Percentiles rank a stretch among this genome's conserved stretches.
Conservation (phyloP, 306 rosid genomes). For the Glycyrrhiza uralensis region DNA sequence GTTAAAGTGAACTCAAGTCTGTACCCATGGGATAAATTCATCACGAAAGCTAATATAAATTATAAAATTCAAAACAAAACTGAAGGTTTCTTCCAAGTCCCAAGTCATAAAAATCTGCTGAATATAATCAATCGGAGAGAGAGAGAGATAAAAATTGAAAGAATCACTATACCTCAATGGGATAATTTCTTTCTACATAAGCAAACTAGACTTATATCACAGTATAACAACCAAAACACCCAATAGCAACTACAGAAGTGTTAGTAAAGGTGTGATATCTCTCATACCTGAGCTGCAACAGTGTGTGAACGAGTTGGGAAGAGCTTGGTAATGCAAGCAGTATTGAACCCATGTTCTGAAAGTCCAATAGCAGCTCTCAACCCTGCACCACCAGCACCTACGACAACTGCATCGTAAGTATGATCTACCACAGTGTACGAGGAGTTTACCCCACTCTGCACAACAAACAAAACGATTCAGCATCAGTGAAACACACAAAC, state of each 20-base stretch:
- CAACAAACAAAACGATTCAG: not conserved
- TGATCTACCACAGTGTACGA: conserved; percentile 91
- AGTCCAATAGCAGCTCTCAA: conserved; percentile 94
- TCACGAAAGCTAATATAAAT: not conserved
- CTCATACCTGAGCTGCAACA: conserved; percentile 91
- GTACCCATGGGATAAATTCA: not conserved
- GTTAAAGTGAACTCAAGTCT: not conserved
- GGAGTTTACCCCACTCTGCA: conserved; percentile 58
- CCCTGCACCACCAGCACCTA: conserved; percentile 98
- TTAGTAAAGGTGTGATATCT: not conserved
- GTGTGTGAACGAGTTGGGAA: conserved; percentile 99
- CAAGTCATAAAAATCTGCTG: not conserved
- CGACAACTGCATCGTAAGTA: conserved; percentile 83
- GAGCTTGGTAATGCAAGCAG: conserved; percentile 94
- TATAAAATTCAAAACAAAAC: not conserved
- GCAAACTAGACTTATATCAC: not conserved
- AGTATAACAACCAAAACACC: not conserved
- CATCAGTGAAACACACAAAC: not conserved
- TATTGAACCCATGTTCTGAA: conserved; percentile 92
- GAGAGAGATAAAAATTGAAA: not conserved
- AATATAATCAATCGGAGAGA: not conserved
- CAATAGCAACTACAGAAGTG: not conserved
- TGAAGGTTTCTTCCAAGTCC: not conserved
- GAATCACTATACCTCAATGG: not conserved
- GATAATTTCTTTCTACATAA: not conserved